Base-by-base conservation (phyloP, 495 filamentous ascomycete genomes). In the Pyronema domesticum region DNA sequence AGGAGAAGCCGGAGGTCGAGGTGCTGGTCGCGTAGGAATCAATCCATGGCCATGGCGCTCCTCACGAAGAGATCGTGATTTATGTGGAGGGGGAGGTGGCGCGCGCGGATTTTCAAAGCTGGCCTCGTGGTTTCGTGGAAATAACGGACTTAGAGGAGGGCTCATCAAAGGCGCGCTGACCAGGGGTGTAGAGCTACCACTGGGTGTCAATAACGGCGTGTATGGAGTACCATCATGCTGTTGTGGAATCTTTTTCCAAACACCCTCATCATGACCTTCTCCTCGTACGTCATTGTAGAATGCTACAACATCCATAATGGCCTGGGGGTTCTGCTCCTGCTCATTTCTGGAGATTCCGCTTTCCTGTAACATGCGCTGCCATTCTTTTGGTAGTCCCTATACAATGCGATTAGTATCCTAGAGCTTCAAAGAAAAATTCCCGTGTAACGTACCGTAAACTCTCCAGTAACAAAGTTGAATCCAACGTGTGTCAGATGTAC, bases 401-500 rank as follows among this genome's bases (percentile, higher is more conserved):
- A 55, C 55, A 35, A 52, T 30, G 23, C 23, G 23, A 30, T 30
- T 30, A 30, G 23, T 30, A 30, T 30, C 23, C 23, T 5, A n/a
- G 46, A 51, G 57, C 17, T 61, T 46, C 53, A 56, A 6, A 23
- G 5, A 30, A 30, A 30, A 30, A 30, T 2, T 30, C 23, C 23
- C 23, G 5, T 30, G 23, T 30, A 44, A 37, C 84, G 57, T 75
- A 93, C 86, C 37, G 91, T 98, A 68, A 95, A 98, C 68, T 95
- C 85, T 54, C 91, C 91, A 3, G 91, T 98, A 60, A 86, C 77
- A 70, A 93, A 94, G 68, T 98, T 89, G 67, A 94, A 95, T 48
- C 93, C 89, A 53, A 98, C 91, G 65, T 98, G 91, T 43, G 93
- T 98, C 52, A 98, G 83, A 67, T 98, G 91, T 30, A 96, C 87